A percentile compares a stretch with the other conserved stretches of the same genome.
These are phyloP conservation scores for Jatropha multifida DNA, from an alignment of 441 rosid genomes.

Conservation along the genomic window DNA sequence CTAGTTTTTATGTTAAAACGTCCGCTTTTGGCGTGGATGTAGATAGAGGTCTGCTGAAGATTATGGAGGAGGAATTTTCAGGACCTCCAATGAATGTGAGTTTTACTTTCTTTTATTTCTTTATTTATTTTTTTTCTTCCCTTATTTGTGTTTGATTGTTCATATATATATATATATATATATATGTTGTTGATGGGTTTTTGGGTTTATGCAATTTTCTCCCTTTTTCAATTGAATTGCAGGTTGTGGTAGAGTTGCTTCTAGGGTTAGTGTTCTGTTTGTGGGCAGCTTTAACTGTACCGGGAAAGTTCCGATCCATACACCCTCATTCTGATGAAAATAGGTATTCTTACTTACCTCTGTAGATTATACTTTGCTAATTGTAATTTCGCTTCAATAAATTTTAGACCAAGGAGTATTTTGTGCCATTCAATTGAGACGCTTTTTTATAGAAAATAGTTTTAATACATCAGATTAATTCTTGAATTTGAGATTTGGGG, in stretches of 20 bases:
- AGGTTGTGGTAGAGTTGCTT: slow-evolving; percentile 86
- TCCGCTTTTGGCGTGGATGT: slow-evolving; percentile 17
- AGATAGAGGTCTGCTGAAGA: slow-evolving; percentile 93
- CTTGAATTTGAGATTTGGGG: neutral
- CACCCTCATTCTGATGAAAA: slow-evolving; percentile 93
- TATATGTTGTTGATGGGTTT: neutral
- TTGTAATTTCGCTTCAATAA: neutral
- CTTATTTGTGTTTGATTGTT: too few species aligned
- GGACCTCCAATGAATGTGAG: slow-evolving; percentile 82
- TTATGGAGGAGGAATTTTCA: slow-evolving; percentile 89
- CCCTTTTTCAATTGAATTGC: slow-evolving; percentile 16
- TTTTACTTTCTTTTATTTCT: neutral
- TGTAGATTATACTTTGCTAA: neutral
- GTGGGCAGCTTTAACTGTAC: slow-evolving; percentile 92
- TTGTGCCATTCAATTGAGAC: neutral
- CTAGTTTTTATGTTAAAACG: slow-evolving; percentile 4
- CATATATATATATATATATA: too few species aligned
- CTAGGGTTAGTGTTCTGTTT: slow-evolving; percentile 66
- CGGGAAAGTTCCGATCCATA: slow-evolving; percentile 82
- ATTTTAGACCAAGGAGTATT: neutral
- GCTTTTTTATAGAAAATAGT: neutral
- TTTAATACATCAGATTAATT: neutral
- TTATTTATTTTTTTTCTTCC: neutral
- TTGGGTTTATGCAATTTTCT: neutral
- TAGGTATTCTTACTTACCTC: slow-evolving; percentile 43